Evolutionary conservation across 1,284 basidiomycete genomes (phyloP).

Genomic region (Cryptococcus sp.): DNA sequence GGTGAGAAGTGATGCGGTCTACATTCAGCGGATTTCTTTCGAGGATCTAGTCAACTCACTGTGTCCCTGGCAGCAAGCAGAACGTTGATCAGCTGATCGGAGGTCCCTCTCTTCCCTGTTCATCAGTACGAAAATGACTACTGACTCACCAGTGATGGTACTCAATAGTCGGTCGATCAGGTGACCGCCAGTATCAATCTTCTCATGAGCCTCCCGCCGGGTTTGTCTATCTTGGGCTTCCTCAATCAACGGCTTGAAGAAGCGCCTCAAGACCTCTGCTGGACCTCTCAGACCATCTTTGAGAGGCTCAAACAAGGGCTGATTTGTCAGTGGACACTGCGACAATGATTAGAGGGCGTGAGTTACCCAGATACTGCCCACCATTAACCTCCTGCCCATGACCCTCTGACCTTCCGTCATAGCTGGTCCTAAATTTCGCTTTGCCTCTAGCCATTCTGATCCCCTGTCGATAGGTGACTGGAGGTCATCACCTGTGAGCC

Average conservation of each 20-base stretch:
- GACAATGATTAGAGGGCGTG: neutral
- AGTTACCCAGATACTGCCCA: conserved; percentile 38
- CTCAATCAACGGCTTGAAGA: conserved; percentile 29
- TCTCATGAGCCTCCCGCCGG: no score
- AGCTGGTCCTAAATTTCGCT: conserved; percentile 17
- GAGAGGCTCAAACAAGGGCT: conserved; percentile 34
- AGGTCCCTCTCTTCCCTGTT: conserved; percentile 29
- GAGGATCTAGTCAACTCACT: conserved; percentile 17
- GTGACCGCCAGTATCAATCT: no score
- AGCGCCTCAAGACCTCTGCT: conserved; percentile 25
- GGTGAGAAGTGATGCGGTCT: conserved; percentile 34
- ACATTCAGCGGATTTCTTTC: neutral
- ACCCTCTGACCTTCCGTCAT: conserved; percentile 27
- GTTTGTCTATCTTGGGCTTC: no score
- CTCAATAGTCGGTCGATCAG: conserved; percentile 32
- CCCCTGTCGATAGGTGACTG: no score
- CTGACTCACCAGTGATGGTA: conserved; percentile 27
- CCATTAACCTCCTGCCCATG: conserved; percentile 31
- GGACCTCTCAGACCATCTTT: conserved; percentile 26
- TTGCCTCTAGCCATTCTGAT: conserved; percentile 16
- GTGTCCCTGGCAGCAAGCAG: conserved; percentile 43
- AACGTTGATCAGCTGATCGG: conserved; percentile 44
- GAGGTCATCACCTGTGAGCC: no score
- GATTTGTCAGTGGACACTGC: neutral
- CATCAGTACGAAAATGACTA: neutral